A percentile compares a stretch with the other conserved stretches of the same genome.
These are phyloP conservation scores for Fusarium caatingaense DNA, from an alignment of 2,329 filamentous ascomycete genomes.

Conservation along the genomic window DNA sequence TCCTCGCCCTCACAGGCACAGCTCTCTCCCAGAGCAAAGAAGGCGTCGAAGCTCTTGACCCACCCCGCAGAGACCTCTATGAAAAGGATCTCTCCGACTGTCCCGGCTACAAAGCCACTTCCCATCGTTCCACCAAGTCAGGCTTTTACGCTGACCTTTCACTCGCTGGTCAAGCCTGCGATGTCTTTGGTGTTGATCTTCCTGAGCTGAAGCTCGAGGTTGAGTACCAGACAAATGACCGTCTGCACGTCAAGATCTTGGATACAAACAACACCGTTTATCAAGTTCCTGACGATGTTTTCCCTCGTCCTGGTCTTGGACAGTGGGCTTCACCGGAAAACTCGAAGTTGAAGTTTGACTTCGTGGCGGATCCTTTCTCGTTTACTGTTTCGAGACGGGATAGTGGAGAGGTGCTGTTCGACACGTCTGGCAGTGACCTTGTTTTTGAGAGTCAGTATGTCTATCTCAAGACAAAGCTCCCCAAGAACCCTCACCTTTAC, in stretches of 20 bases:
- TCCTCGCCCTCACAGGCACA: slow-evolving; percentile 21
- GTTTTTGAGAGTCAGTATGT: slow-evolving; percentile 85
- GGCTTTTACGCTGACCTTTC: slow-evolving; percentile 76
- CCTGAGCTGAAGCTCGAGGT: slow-evolving; percentile 74
- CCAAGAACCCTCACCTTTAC: slow-evolving; percentile 76
- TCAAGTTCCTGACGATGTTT: slow-evolving; percentile 76
- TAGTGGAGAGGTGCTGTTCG: slow-evolving; percentile 69
- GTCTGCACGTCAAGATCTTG: slow-evolving; percentile 77
- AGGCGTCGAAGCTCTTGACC: slow-evolving; percentile 31
- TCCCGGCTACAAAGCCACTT: slow-evolving; percentile 74
- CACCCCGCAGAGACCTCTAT: slow-evolving; percentile 34
- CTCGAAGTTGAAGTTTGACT: slow-evolving; percentile 61
- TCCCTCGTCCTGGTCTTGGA: slow-evolving; percentile 62
- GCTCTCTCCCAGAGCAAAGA: slow-evolving; percentile 37
- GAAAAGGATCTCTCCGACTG: slow-evolving; percentile 56
- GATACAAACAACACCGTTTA: slow-evolving; percentile 77
- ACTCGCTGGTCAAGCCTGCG: slow-evolving; percentile 77
- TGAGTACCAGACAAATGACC: slow-evolving; percentile 58
- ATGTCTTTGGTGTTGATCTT: slow-evolving; percentile 82
- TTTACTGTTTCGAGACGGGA: slow-evolving; percentile 66
- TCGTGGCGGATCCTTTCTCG: slow-evolving; percentile 68
- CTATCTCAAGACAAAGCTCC: slow-evolving; percentile 76
- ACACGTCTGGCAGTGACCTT: slow-evolving; percentile 73
- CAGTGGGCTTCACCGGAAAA: slow-evolving; percentile 39
- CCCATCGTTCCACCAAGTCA: slow-evolving; percentile 63